Base-by-base conservation (phyloP, 116 monocot species). In the Phalaenopsis hybrid region DNA sequence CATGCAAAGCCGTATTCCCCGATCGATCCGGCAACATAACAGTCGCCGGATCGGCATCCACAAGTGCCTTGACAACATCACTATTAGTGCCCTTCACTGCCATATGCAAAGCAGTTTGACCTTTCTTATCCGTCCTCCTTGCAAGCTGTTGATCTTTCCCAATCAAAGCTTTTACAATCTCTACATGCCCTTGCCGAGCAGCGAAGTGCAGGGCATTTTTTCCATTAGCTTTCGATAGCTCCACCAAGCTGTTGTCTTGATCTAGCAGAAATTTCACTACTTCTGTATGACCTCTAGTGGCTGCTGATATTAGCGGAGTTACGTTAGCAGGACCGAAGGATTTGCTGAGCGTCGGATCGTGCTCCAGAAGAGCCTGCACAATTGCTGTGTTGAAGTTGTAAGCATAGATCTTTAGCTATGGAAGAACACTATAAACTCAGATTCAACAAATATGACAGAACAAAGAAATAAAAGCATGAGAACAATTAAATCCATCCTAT, bases 141-240 rank as follows among this genome's bases (percentile, higher is more conserved):
- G 90, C 90, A 72, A 93, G 84, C 65, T 90, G 93, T 63, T 87
- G 87, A 79, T 93, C 93, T 80, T 90, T 90, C n/a, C 86, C 89
- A 1, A 93, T 88, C 74, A 93, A 82, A 15, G 84, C 85, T 80
- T 89, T 82, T 1, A 89, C 93, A 63, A 90, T 83, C 48, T 90
- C 93, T 41, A 86, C 72, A 81, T 93, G 93, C 28, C 90, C 93
- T 80, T 84, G 88, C 74, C 93, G 74, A 8, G 90, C 90, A 49
- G 93, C 84, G 81, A 90, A 93, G 79, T 93, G 93, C 80, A 93
- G 80, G 34, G 93, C 89, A 83, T 90, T 90, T 84, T 93, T 93
- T 25, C 90, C 93, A 78, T 93, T 93, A 51, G 82, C 44, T 83
- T 89, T 93, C 28, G 93, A 80, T 34, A 86, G 74, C 52, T 93